Evolutionary conservation across 2,329 filamentous ascomycete genomes (phyloP).

Genomic region (Aspergillus pseudonomiae): DNA sequence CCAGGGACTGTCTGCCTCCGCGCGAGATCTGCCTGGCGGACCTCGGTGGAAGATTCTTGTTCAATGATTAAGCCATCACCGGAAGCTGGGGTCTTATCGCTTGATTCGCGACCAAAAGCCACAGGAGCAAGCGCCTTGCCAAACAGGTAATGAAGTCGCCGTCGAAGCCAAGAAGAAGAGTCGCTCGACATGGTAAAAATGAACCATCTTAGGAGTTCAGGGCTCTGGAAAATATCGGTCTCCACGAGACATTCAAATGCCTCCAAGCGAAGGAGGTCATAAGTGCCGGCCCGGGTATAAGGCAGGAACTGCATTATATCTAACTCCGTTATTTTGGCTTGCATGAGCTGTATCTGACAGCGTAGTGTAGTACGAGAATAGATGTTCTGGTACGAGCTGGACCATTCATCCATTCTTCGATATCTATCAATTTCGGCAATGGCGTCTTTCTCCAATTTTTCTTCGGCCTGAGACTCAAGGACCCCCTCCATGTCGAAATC

Average conservation of each 20-base stretch:
- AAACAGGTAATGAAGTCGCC: conserved; percentile 55
- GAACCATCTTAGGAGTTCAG: conserved; percentile 58
- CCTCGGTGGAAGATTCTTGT: conserved; percentile 55
- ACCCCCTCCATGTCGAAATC: conserved; percentile 52
- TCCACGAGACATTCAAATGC: conserved; percentile 63
- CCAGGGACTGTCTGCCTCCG: conserved; percentile 61
- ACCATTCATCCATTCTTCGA: conserved; percentile 68
- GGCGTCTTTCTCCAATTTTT: conserved; percentile 59
- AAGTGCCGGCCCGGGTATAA: conserved; percentile 63
- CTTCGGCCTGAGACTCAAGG: conserved; percentile 53
- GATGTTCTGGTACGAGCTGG: conserved; percentile 66
- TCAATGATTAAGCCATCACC: conserved; percentile 59
- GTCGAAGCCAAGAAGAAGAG: conserved; percentile 60
- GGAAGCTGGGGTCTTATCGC: conserved; percentile 34
- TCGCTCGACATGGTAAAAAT: conserved; percentile 60
- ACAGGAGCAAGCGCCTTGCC: conserved; percentile 60
- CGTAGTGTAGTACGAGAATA: conserved; percentile 64
- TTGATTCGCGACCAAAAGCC: conserved; percentile 57
- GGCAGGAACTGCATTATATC: conserved; percentile 62
- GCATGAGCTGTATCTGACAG: conserved; percentile 60
- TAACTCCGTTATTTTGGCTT: conserved; percentile 55
- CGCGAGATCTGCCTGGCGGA: conserved; percentile 57
- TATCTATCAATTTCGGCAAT: conserved; percentile 66
- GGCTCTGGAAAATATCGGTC: conserved; percentile 55
- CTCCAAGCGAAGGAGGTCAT: conserved; percentile 61